Conservation (phyloP, 169 alveolate genomes). For the Cryptosporidium meleagridis region DNA sequence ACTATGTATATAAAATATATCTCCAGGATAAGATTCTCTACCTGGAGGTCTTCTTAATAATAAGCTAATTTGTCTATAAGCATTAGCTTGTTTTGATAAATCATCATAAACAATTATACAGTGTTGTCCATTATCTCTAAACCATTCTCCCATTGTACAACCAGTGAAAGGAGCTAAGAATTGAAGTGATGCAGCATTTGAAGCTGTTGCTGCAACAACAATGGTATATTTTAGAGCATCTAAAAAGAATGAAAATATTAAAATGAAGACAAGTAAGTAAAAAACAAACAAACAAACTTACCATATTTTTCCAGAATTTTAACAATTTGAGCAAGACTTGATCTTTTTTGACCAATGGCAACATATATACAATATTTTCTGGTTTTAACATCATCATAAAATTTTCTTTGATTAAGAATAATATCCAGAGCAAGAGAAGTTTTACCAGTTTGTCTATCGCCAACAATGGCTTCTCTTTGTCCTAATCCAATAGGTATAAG, state of each 20-base stretch:
- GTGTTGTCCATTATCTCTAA: conserved; percentile 96
- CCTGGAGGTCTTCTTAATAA: conserved; percentile 96
- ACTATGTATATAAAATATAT: conserved; percentile 97
- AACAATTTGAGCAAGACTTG: conserved; percentile 93
- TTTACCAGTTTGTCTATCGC: conserved; percentile 98
- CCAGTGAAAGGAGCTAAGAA: conserved; percentile 98
- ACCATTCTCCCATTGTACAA: conserved; percentile 98
- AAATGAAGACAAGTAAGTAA: not conserved
- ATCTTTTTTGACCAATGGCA: conserved; percentile 97
- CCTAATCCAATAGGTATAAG: conserved; percentile 99
- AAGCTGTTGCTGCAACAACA: conserved; percentile 98
- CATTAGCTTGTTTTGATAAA: conserved; percentile 97
- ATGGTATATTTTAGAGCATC: conserved; percentile 91
- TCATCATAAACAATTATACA: conserved; percentile 97
- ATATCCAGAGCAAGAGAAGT: conserved; percentile 97
- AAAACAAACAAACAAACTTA: conserved; percentile 74
- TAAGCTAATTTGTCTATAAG: conserved; percentile 96
- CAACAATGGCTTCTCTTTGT: conserved; percentile 97
- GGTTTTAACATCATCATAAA: conserved; percentile 77
- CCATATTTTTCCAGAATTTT: conserved; percentile 88
- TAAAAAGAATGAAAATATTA: too few relatives aligned
- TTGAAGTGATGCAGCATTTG: conserved; percentile 98
- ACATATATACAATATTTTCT: conserved; percentile 96
- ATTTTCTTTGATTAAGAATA: conserved; percentile 92
- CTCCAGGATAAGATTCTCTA: conserved; percentile 97